These are phyloP conservation scores for Pholiota molesta DNA, from an alignment of 768 basidiomycete species.

Conservation along the genomic window DNA sequence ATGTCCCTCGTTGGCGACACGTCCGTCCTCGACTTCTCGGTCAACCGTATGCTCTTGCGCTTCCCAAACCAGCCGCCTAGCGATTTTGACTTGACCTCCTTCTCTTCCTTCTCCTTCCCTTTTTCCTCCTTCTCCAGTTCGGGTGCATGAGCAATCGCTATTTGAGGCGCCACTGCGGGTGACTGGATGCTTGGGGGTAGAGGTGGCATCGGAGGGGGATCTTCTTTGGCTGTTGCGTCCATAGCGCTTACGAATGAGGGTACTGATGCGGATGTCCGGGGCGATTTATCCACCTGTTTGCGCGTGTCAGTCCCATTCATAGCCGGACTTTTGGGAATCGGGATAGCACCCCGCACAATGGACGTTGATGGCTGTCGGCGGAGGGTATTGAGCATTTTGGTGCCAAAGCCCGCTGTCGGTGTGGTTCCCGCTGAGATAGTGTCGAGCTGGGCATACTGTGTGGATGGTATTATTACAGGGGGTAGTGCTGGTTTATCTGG, in stretches of 20 bases:
- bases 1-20: conserved; percentile 18
- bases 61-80: conserved; percentile 52
- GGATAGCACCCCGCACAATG: conserved; percentile 17
- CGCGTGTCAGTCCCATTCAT: conserved; percentile 27
- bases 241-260: conserved; percentile 25
- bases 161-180: conserved; percentile 14
- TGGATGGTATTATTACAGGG: conserved; percentile 16
- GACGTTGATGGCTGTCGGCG: conserved; percentile 38
- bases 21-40: conserved; percentile 31
- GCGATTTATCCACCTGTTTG: conserved; percentile 29
- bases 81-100: conserved; percentile 40
- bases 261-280: conserved; percentile 31
- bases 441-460: conserved; percentile 8
- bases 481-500: conserved; percentile 14
- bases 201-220: conserved; percentile 29
- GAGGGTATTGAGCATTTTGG: conserved; percentile 33
- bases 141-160: conserved; percentile 27
- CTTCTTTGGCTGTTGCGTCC: conserved; percentile 18
- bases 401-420: conserved; percentile 26
- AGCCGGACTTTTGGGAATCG: conserved; percentile 2
- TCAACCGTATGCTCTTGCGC: conserved; percentile 49
- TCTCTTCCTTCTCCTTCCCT: conserved; percentile 39
- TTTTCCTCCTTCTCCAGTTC: conserved; percentile 38
- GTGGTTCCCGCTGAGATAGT: conserved; percentile 13
- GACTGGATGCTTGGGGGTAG: conserved; percentile 22